A percentile compares a stretch with the other conserved stretches of the same genome.
Conservation (phyloP, 2,329 filamentous ascomycete genomes). For the Aspergillus oerlinghausenensis region DNA sequence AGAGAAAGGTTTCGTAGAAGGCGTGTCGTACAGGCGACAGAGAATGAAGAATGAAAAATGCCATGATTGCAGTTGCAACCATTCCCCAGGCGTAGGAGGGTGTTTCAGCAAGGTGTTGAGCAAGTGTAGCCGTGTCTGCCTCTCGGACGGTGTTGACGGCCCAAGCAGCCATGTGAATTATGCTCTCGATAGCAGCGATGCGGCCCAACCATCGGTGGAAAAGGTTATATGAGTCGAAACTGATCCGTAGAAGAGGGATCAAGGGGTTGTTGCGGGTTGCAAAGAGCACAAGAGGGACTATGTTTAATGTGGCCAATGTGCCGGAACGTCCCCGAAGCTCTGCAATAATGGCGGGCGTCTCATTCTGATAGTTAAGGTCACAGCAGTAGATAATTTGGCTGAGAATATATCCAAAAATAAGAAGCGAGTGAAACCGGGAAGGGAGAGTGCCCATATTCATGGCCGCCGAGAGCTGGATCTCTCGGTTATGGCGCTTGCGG, state of each 20-base stretch:
- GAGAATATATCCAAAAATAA: slow-evolving; percentile 63
- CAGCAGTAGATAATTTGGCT: slow-evolving; percentile 72
- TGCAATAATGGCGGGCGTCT: slow-evolving; percentile 59
- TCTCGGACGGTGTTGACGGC: slow-evolving; percentile 59
- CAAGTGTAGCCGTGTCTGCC: slow-evolving; percentile 16
- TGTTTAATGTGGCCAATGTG: slow-evolving; percentile 78
- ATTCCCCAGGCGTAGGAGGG: slow-evolving; percentile 44
- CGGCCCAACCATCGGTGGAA: slow-evolving; percentile 80
- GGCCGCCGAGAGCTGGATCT: slow-evolving; percentile 65
- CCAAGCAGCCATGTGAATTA: slow-evolving; percentile 74
- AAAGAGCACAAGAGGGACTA: slow-evolving; percentile 85
- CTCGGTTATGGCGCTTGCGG: slow-evolving; percentile 70
- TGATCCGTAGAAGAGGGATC: slow-evolving; percentile 74
- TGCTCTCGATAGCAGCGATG: slow-evolving; percentile 63
- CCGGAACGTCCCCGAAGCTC: slow-evolving; percentile 83
- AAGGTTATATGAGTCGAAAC: slow-evolving; percentile 95
- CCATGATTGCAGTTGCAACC: slow-evolving; percentile 40
- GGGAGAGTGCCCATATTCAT: slow-evolving; percentile 73
- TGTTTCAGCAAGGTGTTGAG: slow-evolving; percentile 31
- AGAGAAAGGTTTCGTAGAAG: slow-evolving; percentile 46
- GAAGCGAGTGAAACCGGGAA: slow-evolving; percentile 68
- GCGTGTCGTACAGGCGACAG: slow-evolving; percentile 42
- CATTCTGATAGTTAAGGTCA: slow-evolving; percentile 41
- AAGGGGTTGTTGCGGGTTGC: slow-evolving; percentile 91
- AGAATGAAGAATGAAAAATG: slow-evolving; percentile 40